Percentiles rank a stretch among this genome's conserved stretches.
Evolutionary conservation across 2,329 filamentous ascomycete species (phyloP).

Genomic region (Aspergillus ochraceus): DNA sequence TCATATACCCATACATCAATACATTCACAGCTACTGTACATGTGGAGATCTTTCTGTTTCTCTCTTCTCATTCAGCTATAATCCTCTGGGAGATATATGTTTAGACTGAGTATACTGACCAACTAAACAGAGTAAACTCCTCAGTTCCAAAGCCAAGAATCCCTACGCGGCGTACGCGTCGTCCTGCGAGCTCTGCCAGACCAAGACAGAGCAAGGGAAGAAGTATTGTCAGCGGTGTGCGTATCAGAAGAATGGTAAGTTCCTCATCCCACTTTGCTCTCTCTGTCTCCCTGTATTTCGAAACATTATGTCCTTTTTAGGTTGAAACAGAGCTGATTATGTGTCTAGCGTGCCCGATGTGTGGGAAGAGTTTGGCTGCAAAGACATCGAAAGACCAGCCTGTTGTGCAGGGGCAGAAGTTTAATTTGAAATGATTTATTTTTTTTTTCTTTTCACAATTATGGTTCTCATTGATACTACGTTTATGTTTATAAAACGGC

Average conservation of each 20-base stretch:
- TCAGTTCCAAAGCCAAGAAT: conserved; percentile 65
- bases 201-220: conserved; percentile 62
- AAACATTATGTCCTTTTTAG: not conserved
- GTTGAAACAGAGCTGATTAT: not conserved
- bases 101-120: not conserved
- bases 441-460: not conserved
- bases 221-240: conserved; percentile 64
- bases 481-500: not conserved
- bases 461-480: not conserved
- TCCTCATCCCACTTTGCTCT: too few species aligned
- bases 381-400: conserved; percentile 51
- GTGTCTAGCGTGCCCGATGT: conserved; percentile 60
- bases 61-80: not conserved
- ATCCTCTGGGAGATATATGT: not conserved
- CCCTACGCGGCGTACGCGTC: conserved; percentile 65
- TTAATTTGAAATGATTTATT: conserved; percentile 56
- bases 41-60: not conserved
- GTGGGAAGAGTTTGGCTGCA: conserved; percentile 56
- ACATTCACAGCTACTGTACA: too few species aligned
- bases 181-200: conserved; percentile 62
- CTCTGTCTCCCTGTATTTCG: not conserved
- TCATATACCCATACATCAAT: too few species aligned
- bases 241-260: conserved; percentile 61
- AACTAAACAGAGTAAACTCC: conserved; percentile 59
- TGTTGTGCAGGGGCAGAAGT: conserved; percentile 61